phyloP scores from a whole-genome alignment of 768 basidiomycete species.

The Termitomyces sp. region DNA sequence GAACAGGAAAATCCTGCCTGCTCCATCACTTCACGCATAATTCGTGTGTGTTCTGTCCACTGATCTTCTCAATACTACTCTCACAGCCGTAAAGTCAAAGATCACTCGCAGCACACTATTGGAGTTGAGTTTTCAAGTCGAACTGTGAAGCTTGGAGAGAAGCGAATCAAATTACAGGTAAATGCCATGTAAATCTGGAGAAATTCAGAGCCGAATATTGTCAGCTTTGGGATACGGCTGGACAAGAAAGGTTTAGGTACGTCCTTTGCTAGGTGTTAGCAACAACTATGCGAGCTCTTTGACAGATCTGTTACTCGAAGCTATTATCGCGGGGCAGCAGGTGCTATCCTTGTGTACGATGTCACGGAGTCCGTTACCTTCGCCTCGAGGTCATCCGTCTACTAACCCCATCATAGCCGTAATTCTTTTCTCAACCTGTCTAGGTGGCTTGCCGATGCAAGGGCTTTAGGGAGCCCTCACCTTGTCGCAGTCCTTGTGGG shows the following conservation, averaged over 20 bases:
- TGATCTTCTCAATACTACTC: neutral
- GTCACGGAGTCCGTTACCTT: conserved; percentile 65
- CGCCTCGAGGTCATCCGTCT: neutral
- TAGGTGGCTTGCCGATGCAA: conserved; percentile 90
- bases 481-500: conserved; percentile 88
- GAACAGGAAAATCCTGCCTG: conserved; percentile 95
- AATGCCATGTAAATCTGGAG: conserved; percentile 13
- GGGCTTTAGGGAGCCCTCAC: conserved; percentile 89
- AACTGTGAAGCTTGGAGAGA: conserved; percentile 89
- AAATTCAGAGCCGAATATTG: neutral
- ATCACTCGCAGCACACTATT: conserved; percentile 96
- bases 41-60: conserved; percentile 62
- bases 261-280: conserved; percentile 3
- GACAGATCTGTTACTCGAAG: conserved; percentile 85
- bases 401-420: conserved; percentile 47
- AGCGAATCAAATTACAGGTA: conserved; percentile 93
- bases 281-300: conserved; percentile 6
- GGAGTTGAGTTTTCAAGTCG: conserved; percentile 97
- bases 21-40: conserved; percentile 97
- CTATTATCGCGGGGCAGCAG: conserved; percentile 93
- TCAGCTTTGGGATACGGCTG: conserved; percentile 95
- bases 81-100: conserved; percentile 62
- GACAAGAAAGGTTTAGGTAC: conserved; percentile 90
- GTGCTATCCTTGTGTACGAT: conserved; percentile 90
- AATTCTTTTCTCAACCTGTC: conserved; percentile 79